Conservation (phyloP, 1,284 basidiomycete genomes). For the Flammula alnicola region DNA sequence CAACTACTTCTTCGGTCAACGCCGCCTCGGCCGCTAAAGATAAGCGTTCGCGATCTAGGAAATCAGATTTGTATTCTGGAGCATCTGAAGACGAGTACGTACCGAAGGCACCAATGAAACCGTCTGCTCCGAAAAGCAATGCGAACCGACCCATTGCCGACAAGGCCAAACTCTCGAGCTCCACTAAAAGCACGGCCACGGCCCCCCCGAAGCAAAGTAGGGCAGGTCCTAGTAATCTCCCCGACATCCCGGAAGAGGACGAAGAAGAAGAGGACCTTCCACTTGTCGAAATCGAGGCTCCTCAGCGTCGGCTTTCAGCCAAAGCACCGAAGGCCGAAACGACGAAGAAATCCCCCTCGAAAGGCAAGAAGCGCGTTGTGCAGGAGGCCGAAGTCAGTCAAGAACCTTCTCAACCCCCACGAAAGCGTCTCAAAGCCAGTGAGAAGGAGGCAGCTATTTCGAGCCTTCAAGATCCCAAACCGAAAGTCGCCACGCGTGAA, state of each 20-base stretch:
- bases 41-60: background rate
- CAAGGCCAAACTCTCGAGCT: slow-evolving; percentile 1
- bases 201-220: slow-evolving; percentile 1
- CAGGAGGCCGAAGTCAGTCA: slow-evolving; percentile 3
- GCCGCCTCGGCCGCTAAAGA: background rate
- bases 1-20: background rate
- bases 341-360: background rate
- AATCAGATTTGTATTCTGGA: slow-evolving; percentile 12
- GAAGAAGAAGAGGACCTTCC: slow-evolving; percentile 13
- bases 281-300: background rate
- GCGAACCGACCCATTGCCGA: no score
- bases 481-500: background rate
- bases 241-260: slow-evolving; percentile 22
- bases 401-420: slow-evolving; percentile 1
- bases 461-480: background rate
- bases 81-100: slow-evolving; percentile 20
- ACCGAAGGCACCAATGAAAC: slow-evolving; percentile 1
- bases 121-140: slow-evolving; percentile 2
- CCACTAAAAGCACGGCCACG: background rate
- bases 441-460: background rate
- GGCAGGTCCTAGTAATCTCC: background rate
- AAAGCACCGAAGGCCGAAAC: background rate
- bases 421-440: slow-evolving; percentile 8
- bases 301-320: background rate
- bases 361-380: slow-evolving; percentile 15